Conservation (phyloP, 2,329 filamentous ascomycete species). For the Pochonia chlamydosporia region DNA sequence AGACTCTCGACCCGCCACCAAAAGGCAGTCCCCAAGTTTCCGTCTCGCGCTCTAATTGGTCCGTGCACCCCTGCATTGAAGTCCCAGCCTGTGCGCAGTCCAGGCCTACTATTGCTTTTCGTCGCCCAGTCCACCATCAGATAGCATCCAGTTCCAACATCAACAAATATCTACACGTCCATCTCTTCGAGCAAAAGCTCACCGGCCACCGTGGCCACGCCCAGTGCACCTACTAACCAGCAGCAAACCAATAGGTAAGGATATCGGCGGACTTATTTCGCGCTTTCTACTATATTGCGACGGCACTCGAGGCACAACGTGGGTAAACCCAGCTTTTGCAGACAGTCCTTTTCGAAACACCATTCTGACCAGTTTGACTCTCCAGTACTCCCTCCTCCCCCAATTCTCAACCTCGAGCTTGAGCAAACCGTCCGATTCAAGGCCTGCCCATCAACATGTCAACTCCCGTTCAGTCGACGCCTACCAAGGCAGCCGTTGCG, state of each 20-base stretch:
- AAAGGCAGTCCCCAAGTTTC: neutral
- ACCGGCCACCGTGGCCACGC: constrained; percentile 24
- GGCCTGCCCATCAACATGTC: constrained; percentile 18
- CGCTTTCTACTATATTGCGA: neutral
- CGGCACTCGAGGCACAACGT: neutral
- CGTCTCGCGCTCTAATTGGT: neutral
- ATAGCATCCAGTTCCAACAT: constrained; percentile 15
- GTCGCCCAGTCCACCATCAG: constrained; percentile 5
- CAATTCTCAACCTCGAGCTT: neutral
- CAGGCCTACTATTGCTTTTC: too few relatives aligned
- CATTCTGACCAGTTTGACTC: neutral
- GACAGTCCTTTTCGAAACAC: neutral
- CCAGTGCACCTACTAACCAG: constrained; percentile 24
- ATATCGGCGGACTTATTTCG: neutral
- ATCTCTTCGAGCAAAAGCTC: constrained; percentile 17
- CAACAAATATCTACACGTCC: constrained; percentile 21
- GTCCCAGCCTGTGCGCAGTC: neutral
- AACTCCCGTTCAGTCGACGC: constrained; percentile 26
- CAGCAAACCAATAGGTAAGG: constrained; percentile 9
- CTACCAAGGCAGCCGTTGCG: constrained; percentile 38
- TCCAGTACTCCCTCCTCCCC: neutral
- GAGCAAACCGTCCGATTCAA: too few relatives aligned
- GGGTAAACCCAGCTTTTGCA: neutral
- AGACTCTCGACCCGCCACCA: too few relatives aligned
- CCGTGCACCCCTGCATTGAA: constrained; percentile 5